Percentiles rank a stretch among this genome's conserved stretches.
phyloP scores from a whole-genome alignment of 2,329 filamentous ascomycete species.

The Pseudocercospora crystallina region DNA sequence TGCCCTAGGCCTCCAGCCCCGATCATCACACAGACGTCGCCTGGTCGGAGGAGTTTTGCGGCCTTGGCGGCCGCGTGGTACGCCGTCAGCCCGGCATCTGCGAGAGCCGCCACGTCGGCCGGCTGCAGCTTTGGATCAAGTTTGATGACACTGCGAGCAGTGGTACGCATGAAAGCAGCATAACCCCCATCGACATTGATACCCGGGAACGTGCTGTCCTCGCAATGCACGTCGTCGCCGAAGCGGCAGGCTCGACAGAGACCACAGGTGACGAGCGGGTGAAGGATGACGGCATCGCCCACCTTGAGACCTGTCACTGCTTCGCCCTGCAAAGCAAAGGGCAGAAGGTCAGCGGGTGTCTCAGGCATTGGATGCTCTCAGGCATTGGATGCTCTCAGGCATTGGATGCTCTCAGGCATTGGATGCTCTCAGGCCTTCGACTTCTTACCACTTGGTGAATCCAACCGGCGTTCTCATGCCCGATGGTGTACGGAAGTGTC shows the following conservation, averaged over 20 bases:
- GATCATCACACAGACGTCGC: constrained; percentile 27
- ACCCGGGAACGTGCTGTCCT: constrained; percentile 25
- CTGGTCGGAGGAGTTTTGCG: constrained; percentile 24
- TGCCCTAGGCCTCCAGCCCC: constrained; percentile 25
- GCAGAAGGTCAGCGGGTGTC: too few species aligned
- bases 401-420: too few species aligned
- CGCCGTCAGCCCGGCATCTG: constrained; percentile 28
- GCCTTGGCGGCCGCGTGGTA: constrained; percentile 29
- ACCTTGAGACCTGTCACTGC: constrained; percentile 22
- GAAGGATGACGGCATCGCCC: constrained; percentile 28
- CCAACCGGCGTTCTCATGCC: constrained; percentile 30
- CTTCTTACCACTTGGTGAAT: constrained; percentile 22
- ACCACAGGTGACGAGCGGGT: constrained; percentile 28
- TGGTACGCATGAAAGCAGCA: constrained; percentile 28
- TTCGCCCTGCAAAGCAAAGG: too few species aligned
- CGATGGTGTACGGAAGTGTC: constrained; percentile 28
- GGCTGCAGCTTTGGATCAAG: constrained; percentile 27
- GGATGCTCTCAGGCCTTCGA: too few species aligned
- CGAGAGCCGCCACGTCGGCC: constrained; percentile 28
- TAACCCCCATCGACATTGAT: constrained; percentile 29
- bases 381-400: too few species aligned
- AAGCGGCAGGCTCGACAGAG: constrained; percentile 28
- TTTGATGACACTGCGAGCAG: constrained; percentile 29
- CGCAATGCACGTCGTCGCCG: constrained; percentile 30
- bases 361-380: too few species aligned